Conservation (phyloP, 257 asterid genomes). For the Gentiana macrophylla region DNA sequence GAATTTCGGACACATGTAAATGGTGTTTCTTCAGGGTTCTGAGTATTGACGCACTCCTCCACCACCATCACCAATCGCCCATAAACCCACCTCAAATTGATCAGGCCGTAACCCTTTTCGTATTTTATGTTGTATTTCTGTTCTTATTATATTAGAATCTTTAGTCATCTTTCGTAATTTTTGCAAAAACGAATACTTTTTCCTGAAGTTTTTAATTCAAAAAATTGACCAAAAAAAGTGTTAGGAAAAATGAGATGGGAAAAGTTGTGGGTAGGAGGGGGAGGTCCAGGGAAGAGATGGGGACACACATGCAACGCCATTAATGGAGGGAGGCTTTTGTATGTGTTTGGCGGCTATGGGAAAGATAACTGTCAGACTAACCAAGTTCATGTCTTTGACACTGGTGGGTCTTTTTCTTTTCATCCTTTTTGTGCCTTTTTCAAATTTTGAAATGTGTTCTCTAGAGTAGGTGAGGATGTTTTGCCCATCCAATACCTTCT, state of each 20-base stretch:
- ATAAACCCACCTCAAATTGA: conserved; percentile 6
- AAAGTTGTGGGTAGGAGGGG: conserved; percentile 43
- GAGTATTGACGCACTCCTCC: conserved; percentile 15
- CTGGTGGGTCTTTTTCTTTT: conserved; percentile 33
- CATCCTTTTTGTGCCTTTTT: neutral
- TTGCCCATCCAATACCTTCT: neutral
- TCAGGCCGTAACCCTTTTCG: neutral
- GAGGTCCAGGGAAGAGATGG: conserved; percentile 94
- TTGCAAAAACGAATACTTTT: neutral
- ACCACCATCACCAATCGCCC: neutral
- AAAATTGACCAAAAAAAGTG: no score
- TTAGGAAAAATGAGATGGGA: conserved; percentile 66
- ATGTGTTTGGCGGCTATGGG: conserved; percentile 95
- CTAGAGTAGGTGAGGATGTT: neutral
- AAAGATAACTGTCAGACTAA: conserved; percentile 80
- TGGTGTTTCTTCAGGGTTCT: conserved; percentile 4
- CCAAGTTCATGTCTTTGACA: conserved; percentile 71
- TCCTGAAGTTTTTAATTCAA: conserved; percentile 1
- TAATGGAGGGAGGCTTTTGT: conserved; percentile 76
- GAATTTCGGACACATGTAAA: conserved; percentile 13
- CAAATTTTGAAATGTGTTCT: neutral
- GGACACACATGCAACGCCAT: conserved; percentile 98
- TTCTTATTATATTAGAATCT: neutral
- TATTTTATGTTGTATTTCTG: neutral
- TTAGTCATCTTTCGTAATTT: conserved; percentile 1